A percentile compares a stretch with the other conserved stretches of the same genome.
Conservation (phyloP, 2,329 filamentous ascomycete genomes). For the Geosmithia flava region DNA sequence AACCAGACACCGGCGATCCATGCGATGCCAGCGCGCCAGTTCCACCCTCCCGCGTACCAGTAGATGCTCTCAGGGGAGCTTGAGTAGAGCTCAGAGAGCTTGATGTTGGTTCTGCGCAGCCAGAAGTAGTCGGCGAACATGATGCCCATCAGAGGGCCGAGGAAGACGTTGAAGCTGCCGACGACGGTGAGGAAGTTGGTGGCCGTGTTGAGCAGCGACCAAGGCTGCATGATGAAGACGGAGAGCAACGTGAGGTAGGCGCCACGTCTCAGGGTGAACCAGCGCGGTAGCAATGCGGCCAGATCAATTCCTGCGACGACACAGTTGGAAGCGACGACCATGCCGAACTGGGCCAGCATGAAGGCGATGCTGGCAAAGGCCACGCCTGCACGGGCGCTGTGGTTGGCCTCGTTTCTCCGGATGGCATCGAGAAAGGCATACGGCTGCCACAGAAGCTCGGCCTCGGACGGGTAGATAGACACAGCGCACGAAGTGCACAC, state of each 20-base stretch:
- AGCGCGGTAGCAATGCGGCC: constrained; percentile 33
- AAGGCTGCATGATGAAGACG: constrained; percentile 12
- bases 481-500: constrained; percentile 15
- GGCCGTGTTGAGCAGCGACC: constrained; percentile 12
- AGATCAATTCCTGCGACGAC: constrained; percentile 38
- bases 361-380: constrained; percentile 38
- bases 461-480: constrained; percentile 9
- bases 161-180: constrained; percentile 11
- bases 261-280: constrained; percentile 44
- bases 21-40: constrained; percentile 8
- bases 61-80: constrained; percentile 7
- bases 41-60: constrained; percentile 11
- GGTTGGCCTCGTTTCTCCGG: constrained; percentile 5
- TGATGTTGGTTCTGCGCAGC: constrained; percentile 17
- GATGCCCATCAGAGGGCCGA: constrained; percentile 11
- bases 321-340: constrained; percentile 45
- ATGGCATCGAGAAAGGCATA: constrained; percentile 13
- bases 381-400: constrained; percentile 26
- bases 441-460: constrained; percentile 14
- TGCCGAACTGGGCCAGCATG: constrained; percentile 41
- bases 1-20: constrained; percentile 4
- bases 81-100: constrained; percentile 21
- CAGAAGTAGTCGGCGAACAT: constrained; percentile 16
- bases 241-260: constrained; percentile 19
- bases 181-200: constrained; percentile 10